Evolutionary conservation across 2,329 filamentous ascomycete genomes (phyloP).

Genomic region (Xylaria sp.): DNA sequence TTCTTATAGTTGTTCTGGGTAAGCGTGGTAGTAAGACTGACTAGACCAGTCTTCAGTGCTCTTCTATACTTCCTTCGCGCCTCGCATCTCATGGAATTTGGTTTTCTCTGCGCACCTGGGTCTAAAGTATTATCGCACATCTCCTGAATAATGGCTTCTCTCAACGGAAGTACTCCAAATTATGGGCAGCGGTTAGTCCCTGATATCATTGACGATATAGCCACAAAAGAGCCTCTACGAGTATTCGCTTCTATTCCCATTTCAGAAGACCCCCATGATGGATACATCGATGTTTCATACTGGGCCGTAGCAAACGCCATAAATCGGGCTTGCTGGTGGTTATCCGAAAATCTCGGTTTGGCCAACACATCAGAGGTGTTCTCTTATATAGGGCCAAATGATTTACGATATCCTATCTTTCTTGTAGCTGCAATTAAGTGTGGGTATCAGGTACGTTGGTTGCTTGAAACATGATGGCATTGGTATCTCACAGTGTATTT

Average conservation of each 20-base stretch:
- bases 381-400: conserved; percentile 25
- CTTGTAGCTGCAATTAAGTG: conserved; percentile 22
- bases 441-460: conserved; percentile 21
- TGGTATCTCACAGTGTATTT: neutral
- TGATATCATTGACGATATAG: conserved; percentile 20
- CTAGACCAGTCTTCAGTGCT: too few species aligned
- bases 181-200: conserved; percentile 17
- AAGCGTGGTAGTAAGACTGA: too few species aligned
- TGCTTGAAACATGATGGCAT: too few species aligned
- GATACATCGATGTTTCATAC: conserved; percentile 16
- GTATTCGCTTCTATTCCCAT: conserved; percentile 20
- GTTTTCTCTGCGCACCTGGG: neutral
- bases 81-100: neutral
- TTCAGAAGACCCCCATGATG: conserved; percentile 12
- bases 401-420: conserved; percentile 21
- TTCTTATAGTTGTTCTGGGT: too few species aligned
- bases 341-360: conserved; percentile 21
- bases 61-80: too few species aligned
- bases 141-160: conserved; percentile 5
- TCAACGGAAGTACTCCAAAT: conserved; percentile 5
- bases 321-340: conserved; percentile 22
- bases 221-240: conserved; percentile 10
- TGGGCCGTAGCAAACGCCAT: conserved; percentile 10
- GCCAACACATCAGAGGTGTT: conserved; percentile 22
- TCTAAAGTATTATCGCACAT: neutral